Percentiles rank a stretch among this genome's conserved stretches.
Evolutionary conservation across 1,139 yeast genomes (phyloP).

Genomic region (Meyerozyma guilliermondii): DNA sequence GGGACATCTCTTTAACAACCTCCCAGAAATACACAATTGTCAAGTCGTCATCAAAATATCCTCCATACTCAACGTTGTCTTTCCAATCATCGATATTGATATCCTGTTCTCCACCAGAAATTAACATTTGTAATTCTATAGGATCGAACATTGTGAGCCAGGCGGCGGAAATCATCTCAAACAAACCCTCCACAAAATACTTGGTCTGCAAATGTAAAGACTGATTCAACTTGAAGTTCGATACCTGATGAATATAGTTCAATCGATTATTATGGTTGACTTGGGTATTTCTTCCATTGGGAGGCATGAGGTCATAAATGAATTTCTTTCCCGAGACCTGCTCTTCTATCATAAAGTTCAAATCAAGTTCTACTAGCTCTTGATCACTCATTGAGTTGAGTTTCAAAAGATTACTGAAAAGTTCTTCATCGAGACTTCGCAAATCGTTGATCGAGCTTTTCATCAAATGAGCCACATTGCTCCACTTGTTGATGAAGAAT

Average conservation of each 20-base stretch:
- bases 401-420: conserved; percentile 63
- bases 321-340: conserved; percentile 30
- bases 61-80: conserved; percentile 61
- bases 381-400: conserved; percentile 51
- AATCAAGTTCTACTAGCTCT: conserved; percentile 55
- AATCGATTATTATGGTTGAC: conserved; percentile 63
- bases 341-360: conserved; percentile 62
- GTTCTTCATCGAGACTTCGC: conserved; percentile 60
- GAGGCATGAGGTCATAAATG: conserved; percentile 53
- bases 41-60: conserved; percentile 50
- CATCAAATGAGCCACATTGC: conserved; percentile 25
- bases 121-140: conserved; percentile 73
- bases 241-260: conserved; percentile 71
- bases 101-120: conserved; percentile 72
- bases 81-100: conserved; percentile 69
- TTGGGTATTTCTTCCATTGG: conserved; percentile 46
- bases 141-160: conserved; percentile 88
- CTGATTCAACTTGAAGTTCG: conserved; percentile 73
- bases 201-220: conserved; percentile 55
- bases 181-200: conserved; percentile 68
- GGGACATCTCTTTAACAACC: conserved; percentile 61
- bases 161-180: conserved; percentile 57
- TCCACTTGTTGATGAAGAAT: conserved; percentile 76
- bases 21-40: conserved; percentile 71
- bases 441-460: conserved; percentile 76